Base-by-base conservation (phyloP, 208 protist species). In the Naegleria gruberi region DNA sequence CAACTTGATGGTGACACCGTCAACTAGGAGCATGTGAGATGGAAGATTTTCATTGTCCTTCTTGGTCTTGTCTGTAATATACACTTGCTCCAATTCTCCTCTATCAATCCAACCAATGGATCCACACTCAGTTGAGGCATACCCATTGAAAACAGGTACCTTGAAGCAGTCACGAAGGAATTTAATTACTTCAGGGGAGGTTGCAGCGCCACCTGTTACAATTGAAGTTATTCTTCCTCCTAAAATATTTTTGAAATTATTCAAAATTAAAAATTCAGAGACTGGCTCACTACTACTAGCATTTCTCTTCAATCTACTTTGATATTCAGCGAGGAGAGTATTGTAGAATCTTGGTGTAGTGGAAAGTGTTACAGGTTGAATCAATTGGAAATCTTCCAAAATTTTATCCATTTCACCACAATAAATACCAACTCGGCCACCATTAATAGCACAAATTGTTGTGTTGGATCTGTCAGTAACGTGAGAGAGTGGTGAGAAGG, bases 161-260 rank as follows among this genome's bases (percentile, higher is more conserved):
- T 57, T 55, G 30, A 90, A 90, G 41, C 44, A 46, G 2, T 90
- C 12, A 30, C 51, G 42, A 44, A 81, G 40, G 41, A 83, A 92
- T 19, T 90, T 34, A 40, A 84, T 55, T 5, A 91, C 46, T 3
- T 91, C 89, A 8, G 93, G 91, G 77, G 93, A 90, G 10, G 97
- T 89, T 26, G 96, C 94, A 51, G 92, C 92, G 44, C 93, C 94
- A 30, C 93, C 94, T 81, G 91, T 93, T 15, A 97, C 77, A 19
- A 97, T 92, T 5, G 94, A 65, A 0, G 91, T 92, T 34, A 95
- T 94, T 65, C 93, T 90, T 23, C 95, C 95, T 57, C 96, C 96
- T n/a, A 97, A 92, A 86, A 91, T 88, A 7, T 92, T 92, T n/a
- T 93, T 91, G 77, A 81, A 77, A 46, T 89, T 6, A 4, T 1